A percentile compares a stretch with the other conserved stretches of the same genome.
These are phyloP conservation scores for Endotrypanum monterogeii DNA, from an alignment of 208 protist species.

Conservation along the genomic window DNA sequence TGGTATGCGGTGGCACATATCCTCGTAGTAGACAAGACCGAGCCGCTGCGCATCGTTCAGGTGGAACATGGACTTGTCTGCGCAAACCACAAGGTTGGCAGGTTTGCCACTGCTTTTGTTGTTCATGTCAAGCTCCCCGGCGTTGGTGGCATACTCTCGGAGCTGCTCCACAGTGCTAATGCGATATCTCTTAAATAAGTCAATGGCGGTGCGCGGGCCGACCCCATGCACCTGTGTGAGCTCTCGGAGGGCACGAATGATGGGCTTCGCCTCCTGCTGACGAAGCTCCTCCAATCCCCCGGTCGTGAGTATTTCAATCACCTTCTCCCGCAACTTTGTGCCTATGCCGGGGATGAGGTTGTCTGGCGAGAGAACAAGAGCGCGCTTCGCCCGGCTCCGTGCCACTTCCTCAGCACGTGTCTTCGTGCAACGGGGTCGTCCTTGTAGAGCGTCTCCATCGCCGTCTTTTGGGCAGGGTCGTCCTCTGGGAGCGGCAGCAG, in stretches of 20 bases:
- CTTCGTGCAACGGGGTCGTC: slow-evolving; percentile 9
- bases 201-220: slow-evolving; percentile 79
- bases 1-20: slow-evolving; percentile 81
- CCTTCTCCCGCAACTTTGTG: slow-evolving; percentile 70
- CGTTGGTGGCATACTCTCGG: slow-evolving; percentile 45
- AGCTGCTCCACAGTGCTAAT: slow-evolving; percentile 73
- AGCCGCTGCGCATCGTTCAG: slow-evolving; percentile 76
- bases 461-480: slow-evolving; percentile 23
- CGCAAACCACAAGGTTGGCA: slow-evolving; percentile 6
- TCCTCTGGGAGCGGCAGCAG: slow-evolving; percentile 56
- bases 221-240: slow-evolving; percentile 87
- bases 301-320: slow-evolving; percentile 79
- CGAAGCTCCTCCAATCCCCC: slow-evolving; percentile 79
- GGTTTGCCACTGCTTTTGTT: slow-evolving; percentile 36
- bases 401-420: slow-evolving; percentile 30
- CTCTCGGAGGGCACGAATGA: slow-evolving; percentile 77
- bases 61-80: slow-evolving; percentile 40
- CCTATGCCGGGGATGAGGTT: slow-evolving; percentile 58
- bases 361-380: slow-evolving; percentile 26
- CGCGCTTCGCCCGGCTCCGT: slow-evolving; percentile 44
- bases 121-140: slow-evolving; percentile 31
- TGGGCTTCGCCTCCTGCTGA: slow-evolving; percentile 60
- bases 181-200: slow-evolving; percentile 71
- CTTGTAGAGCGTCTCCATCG: slow-evolving; percentile 3
- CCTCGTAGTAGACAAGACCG: slow-evolving; percentile 82